Evolutionary conservation across 2,329 filamentous ascomycete genomes (phyloP), one percentile per base, ranked within the genome.

Genomic region (Chaetomium sp.): DNA sequence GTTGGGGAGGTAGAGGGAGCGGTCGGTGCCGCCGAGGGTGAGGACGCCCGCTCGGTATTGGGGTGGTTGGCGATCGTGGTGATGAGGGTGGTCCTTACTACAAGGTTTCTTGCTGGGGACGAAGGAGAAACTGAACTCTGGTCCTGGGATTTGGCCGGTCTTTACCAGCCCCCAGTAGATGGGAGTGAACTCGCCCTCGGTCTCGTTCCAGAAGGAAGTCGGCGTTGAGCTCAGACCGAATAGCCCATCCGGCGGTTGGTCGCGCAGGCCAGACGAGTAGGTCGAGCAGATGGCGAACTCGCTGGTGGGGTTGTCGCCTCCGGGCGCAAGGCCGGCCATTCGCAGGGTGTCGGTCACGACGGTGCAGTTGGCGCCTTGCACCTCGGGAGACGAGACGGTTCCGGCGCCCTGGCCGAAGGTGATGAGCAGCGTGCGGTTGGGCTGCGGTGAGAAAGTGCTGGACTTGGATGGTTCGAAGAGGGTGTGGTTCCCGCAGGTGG

Each of bases 21-120:
- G 37, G 59, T 72, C 69, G 33, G 64, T 57, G 35, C 69, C 70
- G 34, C 70, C 70, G 1, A 72, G 62, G 0, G 69, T 71, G 47
- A 71, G 55, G 59, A 69, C 61, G 0, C 64, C 66, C 0, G 59
- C 65, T 6, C 46, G 50, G n/a, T 6, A 27, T 27, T 27, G 19
- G 19, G 19, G 19, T 27, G 19, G 19, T 27, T 27, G 19, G 38
- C 32, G 52, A 34, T 14, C 10, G 33, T 5, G 6, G 1, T 12
- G 6, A 2, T 11, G 19, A 27, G 19, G 3, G 19, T 27, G 19
- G 19, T 27, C 19, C 19, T 3, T 3, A 3, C 19, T 27, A 27
- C 19, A 27, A 3, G 19, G 19, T 3, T 27, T 27, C 19, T 27
- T 19, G 49, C 38, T 62, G 14, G 38, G 59, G 12, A 65, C 59